A percentile compares a stretch with the other conserved stretches of the same genome.
Conservation (phyloP, 192 early-diverging fungal genomes). For the Coemansia sp. region DNA sequence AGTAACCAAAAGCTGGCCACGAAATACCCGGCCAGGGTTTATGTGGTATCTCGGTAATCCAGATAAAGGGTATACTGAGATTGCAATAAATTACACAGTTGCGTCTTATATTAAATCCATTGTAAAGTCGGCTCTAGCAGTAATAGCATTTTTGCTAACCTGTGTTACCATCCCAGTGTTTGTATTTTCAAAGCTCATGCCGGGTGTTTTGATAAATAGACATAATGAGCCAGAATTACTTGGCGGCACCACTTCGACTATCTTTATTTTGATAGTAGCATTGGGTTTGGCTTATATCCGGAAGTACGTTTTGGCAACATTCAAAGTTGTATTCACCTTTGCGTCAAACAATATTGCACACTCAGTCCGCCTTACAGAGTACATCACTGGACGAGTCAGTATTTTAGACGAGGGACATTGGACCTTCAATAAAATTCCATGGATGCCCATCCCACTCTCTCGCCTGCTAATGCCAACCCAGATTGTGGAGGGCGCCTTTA, state of each 20-base stretch:
- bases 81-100: neutral
- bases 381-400: conserved; percentile 2
- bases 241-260: neutral
- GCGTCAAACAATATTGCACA: neutral
- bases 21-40: conserved; percentile 5
- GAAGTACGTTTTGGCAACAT: neutral
- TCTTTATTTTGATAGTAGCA: neutral
- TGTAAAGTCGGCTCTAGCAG: neutral
- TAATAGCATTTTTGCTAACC: neutral
- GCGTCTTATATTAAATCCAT: neutral
- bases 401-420: conserved; percentile 10
- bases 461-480: neutral
- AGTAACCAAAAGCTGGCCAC: neutral
- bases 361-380: conserved; percentile 4
- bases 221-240: neutral
- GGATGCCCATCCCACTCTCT: neutral
- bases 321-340: neutral
- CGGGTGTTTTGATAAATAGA: neutral
- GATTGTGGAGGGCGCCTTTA: conserved; percentile 2
- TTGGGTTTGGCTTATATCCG: neutral
- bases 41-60: conserved; percentile 5
- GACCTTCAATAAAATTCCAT: neutral
- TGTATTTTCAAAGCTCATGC: neutral
- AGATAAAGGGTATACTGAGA: neutral
- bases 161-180: neutral